Evolutionary conservation across 2,329 filamentous ascomycete species (phyloP).

Genomic region (Paraconiothyrium brasiliense): DNA sequence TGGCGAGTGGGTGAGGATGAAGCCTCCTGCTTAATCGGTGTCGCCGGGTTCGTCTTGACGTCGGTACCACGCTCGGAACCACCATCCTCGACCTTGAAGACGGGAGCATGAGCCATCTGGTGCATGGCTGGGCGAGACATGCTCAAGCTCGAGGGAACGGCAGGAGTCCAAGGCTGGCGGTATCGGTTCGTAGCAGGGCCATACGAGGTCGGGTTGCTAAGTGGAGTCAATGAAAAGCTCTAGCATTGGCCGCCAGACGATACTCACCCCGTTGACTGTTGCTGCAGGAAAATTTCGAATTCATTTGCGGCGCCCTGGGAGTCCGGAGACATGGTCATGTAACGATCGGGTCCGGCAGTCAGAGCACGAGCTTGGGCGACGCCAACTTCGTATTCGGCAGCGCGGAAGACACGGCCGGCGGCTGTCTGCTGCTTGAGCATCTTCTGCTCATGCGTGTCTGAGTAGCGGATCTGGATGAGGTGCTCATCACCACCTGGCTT

Average conservation of each 20-base stretch:
- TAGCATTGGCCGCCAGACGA: not conserved
- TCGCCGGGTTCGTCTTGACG: constrained; percentile 45
- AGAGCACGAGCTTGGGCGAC: constrained; percentile 51
- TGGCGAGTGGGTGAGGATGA: constrained; percentile 35
- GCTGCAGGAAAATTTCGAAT: constrained; percentile 50
- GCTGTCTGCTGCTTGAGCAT: constrained; percentile 95
- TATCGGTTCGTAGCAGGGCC: constrained; percentile 30
- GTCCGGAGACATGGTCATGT: constrained; percentile 45
- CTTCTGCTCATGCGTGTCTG: constrained; percentile 96
- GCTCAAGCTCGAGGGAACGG: constrained; percentile 46
- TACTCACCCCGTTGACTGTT: constrained; percentile 27
- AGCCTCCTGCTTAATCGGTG: constrained; percentile 42
- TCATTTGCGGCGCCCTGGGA: constrained; percentile 46
- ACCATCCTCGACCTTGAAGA: constrained; percentile 41
- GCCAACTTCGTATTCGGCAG: constrained; percentile 79
- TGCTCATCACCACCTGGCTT: constrained; percentile 75
- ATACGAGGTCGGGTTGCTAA: constrained; percentile 25
- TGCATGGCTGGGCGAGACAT: constrained; percentile 42
- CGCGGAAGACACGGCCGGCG: constrained; percentile 92
- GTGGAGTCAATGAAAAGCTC: constrained; percentile 8
- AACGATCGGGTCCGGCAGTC: constrained; percentile 43
- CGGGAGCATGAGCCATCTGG: constrained; percentile 35
- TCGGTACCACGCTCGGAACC: constrained; percentile 41
- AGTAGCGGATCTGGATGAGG: constrained; percentile 92
- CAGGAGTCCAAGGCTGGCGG: constrained; percentile 47